These are phyloP conservation scores for Aspergillus proliferans DNA, from an alignment of 2,329 filamentous ascomycete species.

Conservation along the genomic window DNA sequence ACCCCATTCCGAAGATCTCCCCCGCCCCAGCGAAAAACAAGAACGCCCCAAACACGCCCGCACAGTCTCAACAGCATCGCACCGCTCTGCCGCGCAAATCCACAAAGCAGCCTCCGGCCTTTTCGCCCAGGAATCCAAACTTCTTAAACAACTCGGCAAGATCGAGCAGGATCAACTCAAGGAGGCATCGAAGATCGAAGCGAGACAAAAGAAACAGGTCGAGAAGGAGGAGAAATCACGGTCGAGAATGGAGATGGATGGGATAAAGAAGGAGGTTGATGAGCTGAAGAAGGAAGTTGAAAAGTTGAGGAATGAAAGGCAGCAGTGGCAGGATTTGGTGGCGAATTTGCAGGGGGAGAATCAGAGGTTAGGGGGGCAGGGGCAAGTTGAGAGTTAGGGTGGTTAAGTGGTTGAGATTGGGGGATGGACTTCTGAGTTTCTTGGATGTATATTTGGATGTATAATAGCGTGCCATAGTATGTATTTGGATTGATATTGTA, in stretches of 20 bases:
- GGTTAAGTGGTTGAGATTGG: background rate
- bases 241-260: constrained; percentile 39
- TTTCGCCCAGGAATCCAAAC: constrained; percentile 29
- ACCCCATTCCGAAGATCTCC: constrained; percentile 1
- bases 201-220: constrained; percentile 30
- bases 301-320: constrained; percentile 44
- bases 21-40: background rate
- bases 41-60: constrained; percentile 3
- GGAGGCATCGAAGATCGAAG: constrained; percentile 34
- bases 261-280: constrained; percentile 43
- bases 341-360: constrained; percentile 54
- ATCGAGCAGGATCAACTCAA: constrained; percentile 38
- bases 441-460: no score
- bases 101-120: constrained; percentile 27
- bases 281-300: constrained; percentile 45
- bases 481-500: background rate
- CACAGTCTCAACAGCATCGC: constrained; percentile 4
- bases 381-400: background rate
- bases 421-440: no score
- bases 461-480: background rate
- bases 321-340: constrained; percentile 46
- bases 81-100: constrained; percentile 16
- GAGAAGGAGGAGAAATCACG: constrained; percentile 40
- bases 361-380: constrained; percentile 37
- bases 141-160: constrained; percentile 36